Conservation (phyloP, 2,329 filamentous ascomycete genomes). For the Microsporum audouinii region DNA sequence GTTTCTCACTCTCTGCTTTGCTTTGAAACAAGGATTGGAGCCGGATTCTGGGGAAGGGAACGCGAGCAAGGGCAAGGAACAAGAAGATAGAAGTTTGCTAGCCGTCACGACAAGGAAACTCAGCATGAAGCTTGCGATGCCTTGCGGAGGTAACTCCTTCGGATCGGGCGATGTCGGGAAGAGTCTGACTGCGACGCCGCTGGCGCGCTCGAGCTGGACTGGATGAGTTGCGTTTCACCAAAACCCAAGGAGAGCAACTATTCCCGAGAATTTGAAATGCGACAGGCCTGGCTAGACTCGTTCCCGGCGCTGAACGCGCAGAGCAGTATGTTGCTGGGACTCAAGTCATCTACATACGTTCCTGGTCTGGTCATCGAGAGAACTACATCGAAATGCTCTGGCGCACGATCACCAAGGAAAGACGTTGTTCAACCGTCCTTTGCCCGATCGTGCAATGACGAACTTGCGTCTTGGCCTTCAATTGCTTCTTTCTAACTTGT, state of each 20-base stretch:
- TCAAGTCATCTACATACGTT: not conserved
- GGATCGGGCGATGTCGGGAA: slow-evolving; percentile 5
- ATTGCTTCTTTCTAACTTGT: not conserved
- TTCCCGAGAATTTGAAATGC: slow-evolving; percentile 1
- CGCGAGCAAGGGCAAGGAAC: not conserved
- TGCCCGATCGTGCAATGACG: slow-evolving; percentile 3
- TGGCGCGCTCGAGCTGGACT: slow-evolving; percentile 1
- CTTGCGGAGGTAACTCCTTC: slow-evolving; percentile 5
- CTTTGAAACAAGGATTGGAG: slow-evolving; percentile 4
- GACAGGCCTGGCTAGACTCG: slow-evolving; percentile 2
- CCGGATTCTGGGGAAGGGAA: slow-evolving; percentile 5
- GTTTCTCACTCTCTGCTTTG: not conserved
- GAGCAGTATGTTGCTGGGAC: not conserved
- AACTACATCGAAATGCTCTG: not conserved
- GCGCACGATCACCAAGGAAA: not conserved
- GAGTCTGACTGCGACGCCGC: not conserved
- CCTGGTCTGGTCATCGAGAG: not conserved
- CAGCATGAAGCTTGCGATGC: slow-evolving; percentile 4
- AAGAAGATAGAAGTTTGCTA: not conserved
- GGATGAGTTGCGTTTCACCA: not conserved
- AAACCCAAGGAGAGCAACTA: not conserved
- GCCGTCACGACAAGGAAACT: slow-evolving; percentile 3
- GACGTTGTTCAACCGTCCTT: not conserved
- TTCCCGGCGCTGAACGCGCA: not conserved
- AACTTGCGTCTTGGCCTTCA: slow-evolving; percentile 2